Conservation (phyloP, 305 asterid species). For the Ilex paraguariensis region DNA sequence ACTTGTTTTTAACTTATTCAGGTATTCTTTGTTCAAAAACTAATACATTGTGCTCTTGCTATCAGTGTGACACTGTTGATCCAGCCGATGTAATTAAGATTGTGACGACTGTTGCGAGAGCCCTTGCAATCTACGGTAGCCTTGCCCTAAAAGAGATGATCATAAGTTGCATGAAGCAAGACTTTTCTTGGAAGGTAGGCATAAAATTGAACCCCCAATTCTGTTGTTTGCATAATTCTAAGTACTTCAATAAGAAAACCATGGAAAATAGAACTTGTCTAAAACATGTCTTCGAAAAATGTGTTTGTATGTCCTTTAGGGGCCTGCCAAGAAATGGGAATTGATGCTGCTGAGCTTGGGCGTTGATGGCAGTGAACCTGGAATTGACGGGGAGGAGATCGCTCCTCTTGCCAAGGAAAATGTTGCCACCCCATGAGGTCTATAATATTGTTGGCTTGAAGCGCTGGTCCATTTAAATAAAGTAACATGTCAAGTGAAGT, state of each 20-base stretch:
- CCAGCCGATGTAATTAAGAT: slow-evolving; percentile 69
- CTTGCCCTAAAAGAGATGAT: slow-evolving; percentile 62
- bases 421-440: slow-evolving; percentile 64
- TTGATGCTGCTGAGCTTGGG: slow-evolving; percentile 52
- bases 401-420: slow-evolving; percentile 78
- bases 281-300: neutral
- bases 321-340: slow-evolving; percentile 90
- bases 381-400: slow-evolving; percentile 69
- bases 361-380: slow-evolving; percentile 58
- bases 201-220: neutral
- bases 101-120: slow-evolving; percentile 47
- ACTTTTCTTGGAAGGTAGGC: slow-evolving; percentile 88
- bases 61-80: slow-evolving; percentile 69
- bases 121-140: slow-evolving; percentile 53
- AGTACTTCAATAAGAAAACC: neutral
- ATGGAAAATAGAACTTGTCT: neutral
- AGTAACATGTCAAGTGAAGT: no score
- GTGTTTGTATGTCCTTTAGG: slow-evolving; percentile 26
- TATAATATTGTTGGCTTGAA: neutral
- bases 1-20: no score
- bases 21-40: neutral
- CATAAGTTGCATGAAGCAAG: slow-evolving; percentile 79
- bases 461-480: no score
- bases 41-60: slow-evolving; percentile 12
- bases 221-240: neutral